Percentiles rank a stretch among this genome's conserved stretches.
Evolutionary conservation across 495 filamentous ascomycete genomes (phyloP).

Genomic region (Choiromyces venosus): DNA sequence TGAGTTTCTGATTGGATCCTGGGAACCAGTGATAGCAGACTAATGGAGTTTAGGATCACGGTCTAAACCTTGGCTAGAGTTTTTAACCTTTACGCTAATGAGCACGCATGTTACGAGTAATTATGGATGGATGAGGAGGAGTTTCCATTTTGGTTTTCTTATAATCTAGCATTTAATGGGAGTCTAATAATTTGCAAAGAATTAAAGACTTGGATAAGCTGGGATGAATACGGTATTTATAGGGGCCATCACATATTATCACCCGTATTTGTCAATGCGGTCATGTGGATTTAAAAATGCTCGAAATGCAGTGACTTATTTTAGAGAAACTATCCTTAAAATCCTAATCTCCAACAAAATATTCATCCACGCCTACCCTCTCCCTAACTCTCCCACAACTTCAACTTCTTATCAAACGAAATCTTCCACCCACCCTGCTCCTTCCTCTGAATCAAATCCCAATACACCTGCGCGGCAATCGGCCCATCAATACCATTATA

Average conservation of each 20-base stretch:
- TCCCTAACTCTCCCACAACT: constrained; percentile 11
- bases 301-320: background rate
- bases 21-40: background rate
- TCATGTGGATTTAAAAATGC: background rate
- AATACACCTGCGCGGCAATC: background rate
- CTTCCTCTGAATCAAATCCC: constrained; percentile 7
- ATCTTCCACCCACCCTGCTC: constrained; percentile 21
- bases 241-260: background rate
- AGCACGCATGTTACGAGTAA: background rate
- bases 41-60: background rate
- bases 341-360: background rate
- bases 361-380: background rate
- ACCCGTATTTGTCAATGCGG: background rate
- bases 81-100: background rate
- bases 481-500: constrained; percentile 8
- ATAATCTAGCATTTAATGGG: background rate
- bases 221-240: background rate
- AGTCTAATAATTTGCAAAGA: background rate
- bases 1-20: background rate
- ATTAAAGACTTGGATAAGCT: background rate
- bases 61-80: background rate
- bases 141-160: background rate
- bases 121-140: background rate
- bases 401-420: constrained; percentile 18
- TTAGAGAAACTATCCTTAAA: background rate